Evolutionary conservation across 1,139 yeast genomes (phyloP).

Genomic region (Hyphopichia buzzinii): DNA sequence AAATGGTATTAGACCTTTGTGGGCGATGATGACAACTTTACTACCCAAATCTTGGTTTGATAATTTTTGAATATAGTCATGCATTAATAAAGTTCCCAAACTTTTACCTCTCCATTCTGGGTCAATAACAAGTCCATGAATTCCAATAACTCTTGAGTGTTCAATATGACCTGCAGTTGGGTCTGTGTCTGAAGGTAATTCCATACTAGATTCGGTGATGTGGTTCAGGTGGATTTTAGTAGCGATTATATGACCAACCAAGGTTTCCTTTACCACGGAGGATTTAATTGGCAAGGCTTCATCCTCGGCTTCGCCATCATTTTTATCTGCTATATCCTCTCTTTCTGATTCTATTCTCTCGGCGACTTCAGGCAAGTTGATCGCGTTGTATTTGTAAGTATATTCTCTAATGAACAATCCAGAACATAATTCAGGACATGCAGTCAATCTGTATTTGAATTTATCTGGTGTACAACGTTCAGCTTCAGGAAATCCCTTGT

Average conservation of each 20-base stretch:
- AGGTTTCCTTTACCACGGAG: conserved; percentile 57
- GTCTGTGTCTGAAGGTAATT: conserved; percentile 40
- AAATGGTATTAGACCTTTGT: conserved; percentile 66
- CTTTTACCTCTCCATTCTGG: conserved; percentile 80
- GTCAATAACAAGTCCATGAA: conserved; percentile 78
- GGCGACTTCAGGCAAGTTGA: conserved; percentile 46
- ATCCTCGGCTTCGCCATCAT: conserved; percentile 24
- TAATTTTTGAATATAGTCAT: conserved; percentile 87
- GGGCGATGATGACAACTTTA: conserved; percentile 71
- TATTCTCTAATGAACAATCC: conserved; percentile 82
- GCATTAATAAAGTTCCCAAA: conserved; percentile 77
- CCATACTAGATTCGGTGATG: conserved; percentile 71
- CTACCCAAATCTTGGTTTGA: conserved; percentile 86
- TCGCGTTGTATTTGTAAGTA: conserved; percentile 39
- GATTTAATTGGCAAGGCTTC: conserved; percentile 48
- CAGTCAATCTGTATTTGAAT: conserved; percentile 65
- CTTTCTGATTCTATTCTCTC: conserved; percentile 28
- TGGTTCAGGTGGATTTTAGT: conserved; percentile 59
- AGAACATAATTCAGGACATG: conserved; percentile 86
- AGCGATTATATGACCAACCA: conserved; percentile 83
- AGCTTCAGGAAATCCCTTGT: conserved; percentile 63
- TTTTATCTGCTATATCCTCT: conserved; percentile 16
- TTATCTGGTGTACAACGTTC: conserved; percentile 69
- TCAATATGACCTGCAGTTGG: conserved; percentile 70
- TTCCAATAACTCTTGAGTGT: conserved; percentile 68